Base-by-base conservation (phyloP, 1,139 yeast genomes). In the Scheffersomyces cryptocercus region DNA sequence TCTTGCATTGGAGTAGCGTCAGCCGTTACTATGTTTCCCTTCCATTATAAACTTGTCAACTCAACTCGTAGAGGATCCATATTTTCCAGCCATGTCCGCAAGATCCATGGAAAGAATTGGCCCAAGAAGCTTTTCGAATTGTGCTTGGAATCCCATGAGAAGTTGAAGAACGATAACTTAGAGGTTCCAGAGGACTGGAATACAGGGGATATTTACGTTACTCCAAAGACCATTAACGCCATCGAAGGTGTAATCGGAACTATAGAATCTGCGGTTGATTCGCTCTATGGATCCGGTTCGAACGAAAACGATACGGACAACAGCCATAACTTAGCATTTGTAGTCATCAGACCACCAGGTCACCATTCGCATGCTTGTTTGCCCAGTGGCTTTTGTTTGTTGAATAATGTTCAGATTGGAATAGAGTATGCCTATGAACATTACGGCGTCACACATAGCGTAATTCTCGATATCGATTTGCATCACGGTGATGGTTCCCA, bases 401-500 rank as follows among this genome's bases (percentile, higher is more conserved):
- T 88, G 45, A 88, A 88, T 64, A 88, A 88, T 56, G 95, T 85
- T 0, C 96, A 88, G 50, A 81, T 88, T 41, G 91, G 87, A 3
- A 81, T 87, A 31, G 95, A 88, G 57, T 88, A 88, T 59, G 96
- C 96, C 0, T 78, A 75, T 47, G 79, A 73, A 41, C 64, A 70
- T 11, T 79, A 85, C 55, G 82, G 75, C 2, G 82, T 88, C 2
- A 84, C 93, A 0, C 96, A 88, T 63, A 90, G 90, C 13, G 93
- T 86, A 1, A 85, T 88, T 26, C 67, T 88, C 31, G 96, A 88
- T 61, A 85, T 88, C 49, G 96, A 88, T 62, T 71, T 88, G 40
- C 96, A 88, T 58, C 96, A 88, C 58, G 96, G 96, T n/a, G 96
- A 88, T 62, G 96, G 96, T 4, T 80, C 88, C 5, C 96, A 88